Conservation (phyloP, 2,329 filamentous ascomycete genomes). For the Pseudogymnoascus sp. region DNA sequence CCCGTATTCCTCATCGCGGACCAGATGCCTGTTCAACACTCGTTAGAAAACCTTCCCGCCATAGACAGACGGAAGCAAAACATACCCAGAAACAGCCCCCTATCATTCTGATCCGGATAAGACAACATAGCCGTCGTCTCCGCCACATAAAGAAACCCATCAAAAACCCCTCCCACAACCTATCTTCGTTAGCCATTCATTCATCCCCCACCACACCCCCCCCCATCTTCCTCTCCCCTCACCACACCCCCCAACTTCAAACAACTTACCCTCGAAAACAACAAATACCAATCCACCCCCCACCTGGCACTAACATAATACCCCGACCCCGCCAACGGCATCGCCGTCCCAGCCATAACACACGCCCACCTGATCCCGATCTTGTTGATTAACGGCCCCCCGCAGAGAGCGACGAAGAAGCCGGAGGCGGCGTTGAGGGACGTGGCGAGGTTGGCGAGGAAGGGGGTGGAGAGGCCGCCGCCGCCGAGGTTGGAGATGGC, state of each 20-base stretch:
- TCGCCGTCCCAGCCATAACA: slow-evolving; percentile 29
- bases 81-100: slow-evolving; percentile 27
- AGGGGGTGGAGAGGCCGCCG: slow-evolving; percentile 15
- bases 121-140: slow-evolving; percentile 33
- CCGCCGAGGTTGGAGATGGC: slow-evolving; percentile 17
- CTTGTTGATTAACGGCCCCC: slow-evolving; percentile 34
- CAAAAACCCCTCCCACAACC: slow-evolving; percentile 18
- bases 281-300: slow-evolving; percentile 22
- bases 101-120: slow-evolving; percentile 28
- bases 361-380: slow-evolving; percentile 32
- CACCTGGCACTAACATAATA: slow-evolving; percentile 30
- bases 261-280: no score
- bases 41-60: not conserved
- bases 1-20: slow-evolving; percentile 29
- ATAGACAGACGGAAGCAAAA: not conserved
- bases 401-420: slow-evolving; percentile 20
- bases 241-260: no score
- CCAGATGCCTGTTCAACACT: slow-evolving; percentile 21
- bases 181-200: slow-evolving; percentile 1
- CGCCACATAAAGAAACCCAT: slow-evolving; percentile 29
- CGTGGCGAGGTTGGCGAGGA: slow-evolving; percentile 15
- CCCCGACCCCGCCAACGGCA: slow-evolving; percentile 30
- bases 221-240: not conserved
- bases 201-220: not conserved
- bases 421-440: slow-evolving; percentile 14